phyloP scores from a whole-genome alignment of 345 rosid genomes.

The Physaria fendleri region DNA sequence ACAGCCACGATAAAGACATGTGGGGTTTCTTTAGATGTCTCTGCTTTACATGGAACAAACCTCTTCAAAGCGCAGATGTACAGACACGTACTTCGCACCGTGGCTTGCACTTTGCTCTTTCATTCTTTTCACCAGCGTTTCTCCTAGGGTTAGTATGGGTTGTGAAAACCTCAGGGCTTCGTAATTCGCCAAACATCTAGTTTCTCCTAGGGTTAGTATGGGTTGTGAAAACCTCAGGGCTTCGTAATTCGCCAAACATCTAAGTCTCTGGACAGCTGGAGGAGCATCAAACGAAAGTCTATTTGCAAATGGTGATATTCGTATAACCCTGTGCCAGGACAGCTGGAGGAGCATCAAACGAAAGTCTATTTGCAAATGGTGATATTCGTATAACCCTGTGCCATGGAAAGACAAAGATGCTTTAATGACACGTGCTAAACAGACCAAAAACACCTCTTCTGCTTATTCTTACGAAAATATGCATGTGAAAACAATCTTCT shows the following conservation, averaged over 20 bases:
- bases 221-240: slow-evolving; percentile 75
- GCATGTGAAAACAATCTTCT: neutral
- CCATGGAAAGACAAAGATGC: slow-evolving; percentile 18
- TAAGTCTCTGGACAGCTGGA: slow-evolving; percentile 77
- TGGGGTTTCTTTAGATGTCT: slow-evolving; percentile 4
- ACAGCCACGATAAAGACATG: neutral
- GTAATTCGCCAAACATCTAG: slow-evolving; percentile 89
- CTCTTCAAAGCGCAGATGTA: slow-evolving; percentile 99
- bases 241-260: slow-evolving; percentile 93
- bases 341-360: slow-evolving; percentile 87
- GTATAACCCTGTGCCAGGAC: slow-evolving; percentile 82
- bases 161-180: slow-evolving; percentile 75
- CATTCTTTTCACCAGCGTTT: slow-evolving; percentile 87
- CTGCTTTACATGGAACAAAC: slow-evolving; percentile 41
- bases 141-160: slow-evolving; percentile 72
- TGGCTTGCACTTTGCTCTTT: slow-evolving; percentile 73
- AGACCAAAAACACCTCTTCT: slow-evolving; percentile 4
- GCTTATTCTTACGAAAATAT: too few relatives aligned
- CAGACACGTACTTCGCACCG: slow-evolving; percentile 83
- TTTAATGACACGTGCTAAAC: slow-evolving; percentile 6
- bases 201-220: slow-evolving; percentile 69
- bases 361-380: slow-evolving; percentile 96
- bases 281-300: slow-evolving; percentile 97
- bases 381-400: slow-evolving; percentile 93
- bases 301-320: slow-evolving; percentile 99